Evolutionary conservation across 202 grass and related monocot species (phyloP).

Genomic region (Brachypodium distachyon): DNA sequence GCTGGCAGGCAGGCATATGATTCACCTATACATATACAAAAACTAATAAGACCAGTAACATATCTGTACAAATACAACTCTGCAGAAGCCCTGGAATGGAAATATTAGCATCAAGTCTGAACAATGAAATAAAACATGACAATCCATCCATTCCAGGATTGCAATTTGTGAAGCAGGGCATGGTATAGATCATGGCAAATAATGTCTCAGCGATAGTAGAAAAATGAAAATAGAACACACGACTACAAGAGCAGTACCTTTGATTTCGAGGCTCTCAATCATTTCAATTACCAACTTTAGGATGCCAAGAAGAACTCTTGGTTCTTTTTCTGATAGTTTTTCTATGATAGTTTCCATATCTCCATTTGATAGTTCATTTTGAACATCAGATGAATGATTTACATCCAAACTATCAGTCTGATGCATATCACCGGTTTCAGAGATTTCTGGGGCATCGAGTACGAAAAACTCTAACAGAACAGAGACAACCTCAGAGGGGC

Average conservation of each 20-base stretch:
- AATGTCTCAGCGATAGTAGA: not conserved
- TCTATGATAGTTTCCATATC: conserved; percentile 51
- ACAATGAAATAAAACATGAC: not conserved
- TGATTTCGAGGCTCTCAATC: conserved; percentile 40
- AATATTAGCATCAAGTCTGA: conserved; percentile 9
- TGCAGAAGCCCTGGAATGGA: not conserved
- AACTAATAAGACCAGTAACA: conserved; percentile 1
- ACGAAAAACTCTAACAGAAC: conserved; percentile 62
- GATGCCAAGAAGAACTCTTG: conserved; percentile 60
- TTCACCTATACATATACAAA: conserved; percentile 27
- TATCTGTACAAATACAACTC: not conserved
- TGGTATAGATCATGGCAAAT: not conserved
- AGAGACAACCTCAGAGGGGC: conserved; percentile 60
- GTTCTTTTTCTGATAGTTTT: conserved; percentile 64
- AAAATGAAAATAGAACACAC: not conserved
- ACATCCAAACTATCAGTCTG: conserved; percentile 25
- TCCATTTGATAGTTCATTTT: conserved; percentile 29
- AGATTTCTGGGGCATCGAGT: conserved; percentile 34
- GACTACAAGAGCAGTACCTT: conserved; percentile 29
- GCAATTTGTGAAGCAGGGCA: not conserved
- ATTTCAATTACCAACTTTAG: conserved; percentile 69
- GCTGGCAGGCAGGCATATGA: conserved; percentile 10
- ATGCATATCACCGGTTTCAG: conserved; percentile 27
- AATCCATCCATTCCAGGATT: not conserved
- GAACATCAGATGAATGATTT: conserved; percentile 18